Evolutionary conservation across 257 asterid species (phyloP).

Genomic region (Solanum pimpinellifolium): DNA sequence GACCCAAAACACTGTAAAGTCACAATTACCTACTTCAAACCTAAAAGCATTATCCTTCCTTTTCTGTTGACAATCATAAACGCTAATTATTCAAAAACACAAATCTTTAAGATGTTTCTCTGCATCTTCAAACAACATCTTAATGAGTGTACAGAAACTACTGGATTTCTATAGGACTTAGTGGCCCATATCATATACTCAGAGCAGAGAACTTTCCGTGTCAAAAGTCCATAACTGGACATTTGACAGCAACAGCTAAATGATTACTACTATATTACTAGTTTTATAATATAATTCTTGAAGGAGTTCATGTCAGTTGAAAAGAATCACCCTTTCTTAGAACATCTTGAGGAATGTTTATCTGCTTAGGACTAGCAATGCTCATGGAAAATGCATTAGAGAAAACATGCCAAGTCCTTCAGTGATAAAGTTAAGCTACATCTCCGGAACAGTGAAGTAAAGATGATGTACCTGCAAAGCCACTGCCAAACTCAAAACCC

Average conservation of each 20-base stretch:
- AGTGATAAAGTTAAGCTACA: background rate
- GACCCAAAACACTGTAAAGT: background rate
- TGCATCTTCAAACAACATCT: background rate
- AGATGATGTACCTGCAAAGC: constrained; percentile 58
- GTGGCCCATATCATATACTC: background rate
- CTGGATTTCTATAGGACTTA: background rate
- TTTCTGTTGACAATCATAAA: background rate
- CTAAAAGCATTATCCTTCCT: background rate
- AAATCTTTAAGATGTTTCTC: background rate
- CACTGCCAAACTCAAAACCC: constrained; percentile 98
- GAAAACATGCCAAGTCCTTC: background rate
- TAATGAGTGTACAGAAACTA: background rate
- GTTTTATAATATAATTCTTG: background rate
- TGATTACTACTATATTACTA: background rate
- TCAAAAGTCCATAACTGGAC: background rate
- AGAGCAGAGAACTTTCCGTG: background rate
- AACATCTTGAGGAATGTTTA: background rate
- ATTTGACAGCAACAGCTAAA: background rate
- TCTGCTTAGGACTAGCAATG: background rate
- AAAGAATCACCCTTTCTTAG: background rate
- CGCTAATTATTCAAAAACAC: background rate
- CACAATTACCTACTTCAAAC: background rate
- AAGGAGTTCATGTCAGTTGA: background rate
- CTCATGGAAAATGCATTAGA: background rate
- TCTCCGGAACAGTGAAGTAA: background rate